A percentile compares a stretch with the other conserved stretches of the same genome.
Evolutionary conservation across 2,329 filamentous ascomycete species (phyloP).

Genomic region (Magnaporthiopsis rhizophila): DNA sequence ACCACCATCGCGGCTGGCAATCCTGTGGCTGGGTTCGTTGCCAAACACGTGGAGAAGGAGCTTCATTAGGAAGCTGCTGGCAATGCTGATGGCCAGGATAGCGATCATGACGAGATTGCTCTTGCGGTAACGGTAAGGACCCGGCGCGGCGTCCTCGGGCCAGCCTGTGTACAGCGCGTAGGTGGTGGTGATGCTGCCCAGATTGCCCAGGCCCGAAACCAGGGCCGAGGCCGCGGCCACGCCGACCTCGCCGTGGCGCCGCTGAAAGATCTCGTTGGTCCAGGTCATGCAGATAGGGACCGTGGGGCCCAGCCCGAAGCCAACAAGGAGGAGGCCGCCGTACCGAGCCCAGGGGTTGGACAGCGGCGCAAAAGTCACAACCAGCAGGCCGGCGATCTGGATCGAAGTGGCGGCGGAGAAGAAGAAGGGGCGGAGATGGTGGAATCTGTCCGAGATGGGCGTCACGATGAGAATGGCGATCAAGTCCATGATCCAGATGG

Average conservation of each 20-base stretch:
- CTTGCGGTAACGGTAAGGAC: constrained; percentile 64
- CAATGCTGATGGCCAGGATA: constrained; percentile 70
- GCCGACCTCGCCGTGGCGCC: constrained; percentile 81
- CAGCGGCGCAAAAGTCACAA: constrained; percentile 63
- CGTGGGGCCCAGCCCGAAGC: constrained; percentile 82
- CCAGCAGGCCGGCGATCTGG: constrained; percentile 74
- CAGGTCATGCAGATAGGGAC: constrained; percentile 93
- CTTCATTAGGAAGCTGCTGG: constrained; percentile 63
- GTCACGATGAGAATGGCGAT: constrained; percentile 80
- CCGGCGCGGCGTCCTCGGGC: constrained; percentile 64
- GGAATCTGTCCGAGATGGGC: constrained; percentile 80
- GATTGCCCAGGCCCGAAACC: constrained; percentile 79
- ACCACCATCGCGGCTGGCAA: constrained; percentile 24
- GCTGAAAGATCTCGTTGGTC: constrained; percentile 86
- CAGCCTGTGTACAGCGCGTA: constrained; percentile 86
- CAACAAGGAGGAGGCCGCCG: constrained; percentile 80
- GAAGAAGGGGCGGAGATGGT: constrained; percentile 69
- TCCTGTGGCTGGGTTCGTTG: constrained; percentile 41
- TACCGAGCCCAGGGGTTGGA: constrained; percentile 74
- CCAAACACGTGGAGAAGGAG: constrained; percentile 53
- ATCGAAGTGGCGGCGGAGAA: constrained; percentile 69
- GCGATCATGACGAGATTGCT: constrained; percentile 87
- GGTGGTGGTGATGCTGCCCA: constrained; percentile 79
- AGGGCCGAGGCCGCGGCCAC: constrained; percentile 80
- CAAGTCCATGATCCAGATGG: constrained; percentile 91